These are phyloP conservation scores for Termitomyces sp. DNA, from an alignment of 768 basidiomycete species.

Conservation along the genomic window DNA sequence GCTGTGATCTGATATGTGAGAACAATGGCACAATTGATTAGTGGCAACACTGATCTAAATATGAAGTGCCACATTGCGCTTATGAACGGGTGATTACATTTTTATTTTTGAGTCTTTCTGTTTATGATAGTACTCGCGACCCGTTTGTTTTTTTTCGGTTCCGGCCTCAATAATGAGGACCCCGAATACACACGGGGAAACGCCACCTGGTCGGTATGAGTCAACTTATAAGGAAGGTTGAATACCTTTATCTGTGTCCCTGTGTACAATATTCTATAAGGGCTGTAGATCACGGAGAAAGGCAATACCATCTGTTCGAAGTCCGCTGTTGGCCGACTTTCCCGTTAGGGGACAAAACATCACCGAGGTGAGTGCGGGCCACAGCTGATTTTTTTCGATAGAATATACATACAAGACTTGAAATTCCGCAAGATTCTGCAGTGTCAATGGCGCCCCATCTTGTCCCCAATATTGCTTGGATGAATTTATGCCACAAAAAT, in stretches of 20 bases:
- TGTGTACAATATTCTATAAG: not conserved
- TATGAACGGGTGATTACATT: conserved; percentile 22
- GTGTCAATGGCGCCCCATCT: no score
- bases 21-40: not conserved
- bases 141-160: conserved; percentile 37
- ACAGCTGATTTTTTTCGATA: no score
- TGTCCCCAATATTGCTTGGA: no score
- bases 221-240: conserved; percentile 12
- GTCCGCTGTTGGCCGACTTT: no score
- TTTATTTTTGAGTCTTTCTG: not conserved
- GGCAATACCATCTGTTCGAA: no score
- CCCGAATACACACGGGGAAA: conserved; percentile 22
- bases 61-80: conserved; percentile 20
- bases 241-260: conserved; percentile 5
- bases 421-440: no score
- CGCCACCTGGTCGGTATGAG: conserved; percentile 9
- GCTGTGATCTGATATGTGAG: conserved; percentile 31
- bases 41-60: conserved; percentile 4
- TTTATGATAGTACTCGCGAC: conserved; percentile 41
- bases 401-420: no score
- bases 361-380: no score
- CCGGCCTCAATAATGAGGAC: conserved; percentile 14
- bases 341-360: no score
- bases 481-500: no score
- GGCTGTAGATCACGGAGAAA: no score